Evolutionary conservation across 805 yeast species (phyloP), one percentile per base, ranked within the genome.

Genomic region (Pichia ethanolica): DNA sequence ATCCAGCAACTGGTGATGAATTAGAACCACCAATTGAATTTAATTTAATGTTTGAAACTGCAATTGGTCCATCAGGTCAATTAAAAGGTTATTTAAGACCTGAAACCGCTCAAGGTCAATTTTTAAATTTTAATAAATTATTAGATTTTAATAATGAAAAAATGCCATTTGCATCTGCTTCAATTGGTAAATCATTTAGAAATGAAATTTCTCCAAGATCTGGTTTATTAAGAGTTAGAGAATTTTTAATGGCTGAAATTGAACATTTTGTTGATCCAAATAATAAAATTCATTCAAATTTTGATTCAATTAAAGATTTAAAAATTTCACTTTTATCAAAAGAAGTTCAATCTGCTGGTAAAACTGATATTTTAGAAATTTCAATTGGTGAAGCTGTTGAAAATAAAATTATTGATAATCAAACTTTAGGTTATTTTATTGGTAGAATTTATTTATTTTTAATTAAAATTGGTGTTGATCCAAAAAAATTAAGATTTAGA

Each of bases 51-150:
- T 93, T 93, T 67, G 98, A 91, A 72, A 93, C 99, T 52, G 96
- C 96, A 50, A 95, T 93, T 68, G 99, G 99, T 48, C 99, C 99
- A 53, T 87, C 97, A 47, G 99, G 99, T 63, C 89, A 84, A 67
- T 73, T 90, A 68, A 90, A 87, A 75, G 99, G 99, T 58, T 93
- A 79, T 72, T 72, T 93, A 65, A 83, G 99, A 71, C 99, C 99
- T 53, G 99, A 93, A 75, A 93, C 99, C 56, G 99, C 99, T 28
- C 99, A 93, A 77, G 99, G 99, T 64, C 99, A 93, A 74, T 93
- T 93, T 69, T 77, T 93, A 66, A 93, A 93, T 78, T 93, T 93
- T 73, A 80, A 81, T 75, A 95, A 91, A 71, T 77, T 93, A 63
- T 79, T 89, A 61, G 99, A 93, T 64, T 87, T 82, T 77, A 93